Conservation (phyloP, 2,329 filamentous ascomycete species). For the Pestalotiopsis sp. region DNA sequence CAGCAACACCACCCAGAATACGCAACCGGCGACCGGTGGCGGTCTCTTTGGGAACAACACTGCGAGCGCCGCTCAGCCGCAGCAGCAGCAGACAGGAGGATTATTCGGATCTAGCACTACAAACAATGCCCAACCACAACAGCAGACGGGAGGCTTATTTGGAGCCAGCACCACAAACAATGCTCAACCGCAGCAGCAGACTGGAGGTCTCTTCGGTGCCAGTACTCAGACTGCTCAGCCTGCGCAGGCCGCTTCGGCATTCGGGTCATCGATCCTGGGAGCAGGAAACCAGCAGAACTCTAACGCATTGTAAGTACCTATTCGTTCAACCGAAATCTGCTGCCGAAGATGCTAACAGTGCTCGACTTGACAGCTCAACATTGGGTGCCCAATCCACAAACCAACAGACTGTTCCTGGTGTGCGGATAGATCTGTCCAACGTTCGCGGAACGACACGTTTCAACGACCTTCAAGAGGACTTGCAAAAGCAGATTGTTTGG, state of each 20-base stretch:
- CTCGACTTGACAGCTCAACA: neutral
- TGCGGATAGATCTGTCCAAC: conserved; percentile 77
- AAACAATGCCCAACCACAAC: conserved; percentile 16
- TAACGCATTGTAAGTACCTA: conserved; percentile 33
- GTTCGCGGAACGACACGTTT: conserved; percentile 88
- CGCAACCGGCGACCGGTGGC: conserved; percentile 1
- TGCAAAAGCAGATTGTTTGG: conserved; percentile 76
- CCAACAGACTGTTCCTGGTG: conserved; percentile 66
- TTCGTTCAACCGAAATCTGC: neutral
- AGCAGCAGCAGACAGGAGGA: conserved; percentile 11
- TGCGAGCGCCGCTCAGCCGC: conserved; percentile 16
- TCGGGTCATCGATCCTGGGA: conserved; percentile 12
- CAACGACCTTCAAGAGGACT: conserved; percentile 81
- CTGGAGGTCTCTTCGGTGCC: conserved; percentile 10
- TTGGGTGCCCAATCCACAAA: conserved; percentile 47
- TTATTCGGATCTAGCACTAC: conserved; percentile 22
- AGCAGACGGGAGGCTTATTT: conserved; percentile 12
- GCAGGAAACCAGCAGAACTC: conserved; percentile 18
- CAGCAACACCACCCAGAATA: neutral
- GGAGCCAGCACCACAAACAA: conserved; percentile 19
- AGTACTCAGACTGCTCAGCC: conserved; percentile 8
- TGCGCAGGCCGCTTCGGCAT: neutral
- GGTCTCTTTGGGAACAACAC: conserved; percentile 15
- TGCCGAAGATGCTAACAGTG: neutral
- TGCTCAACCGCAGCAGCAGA: conserved; percentile 9